Base-by-base conservation (phyloP, 1,139 yeast species). In the Wickerhamomyces sp. region DNA sequence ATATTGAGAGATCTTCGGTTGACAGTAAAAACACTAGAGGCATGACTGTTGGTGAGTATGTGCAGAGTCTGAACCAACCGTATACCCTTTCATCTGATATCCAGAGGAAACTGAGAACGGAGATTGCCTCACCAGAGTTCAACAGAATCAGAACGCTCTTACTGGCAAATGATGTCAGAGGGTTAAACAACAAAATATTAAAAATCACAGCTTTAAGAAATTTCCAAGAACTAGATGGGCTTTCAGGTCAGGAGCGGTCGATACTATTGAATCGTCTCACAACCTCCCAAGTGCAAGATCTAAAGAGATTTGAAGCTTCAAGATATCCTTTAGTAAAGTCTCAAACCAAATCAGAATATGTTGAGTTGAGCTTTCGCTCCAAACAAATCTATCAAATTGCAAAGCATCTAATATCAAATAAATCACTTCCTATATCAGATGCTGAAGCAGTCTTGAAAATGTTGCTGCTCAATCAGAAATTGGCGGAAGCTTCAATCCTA, bases 401-500 rank as follows among this genome's bases (percentile, higher is more conserved):
- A 7, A 38, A 27, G 18, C 13, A 31, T 32, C 13, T 38, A 7
- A 13, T 38, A 15, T 6, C 32, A 7, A 6, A 38, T 2, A 18
- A 27, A 13, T 10, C 5, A 29, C 15, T 38, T 8, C 6, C 34
- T 6, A 5, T 31, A 9, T 5, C 11, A 6, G 35, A 38, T 9
- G 14, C 35, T 32, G 18, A 30, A 6, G 2, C 6, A n/a, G 30
- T 38, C 4, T 30, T 38, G 11, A 7, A 31, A 10, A 38, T 15
- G 34, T 23, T 18, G 40, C 40, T 26, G 26, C 31, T 14, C 14
- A 39, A 9, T 33, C 37, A 37, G 38, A 34, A 49, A 44, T 34
- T 10, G 37, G 11, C 32, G 40, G 42, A 27, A 10, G 55, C 55
- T 10, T 27, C 45, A 10, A 45, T 41, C 15, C 40, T 50, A 31